phyloP scores from a whole-genome alignment of 2,329 filamentous ascomycete genomes.

The Stagonosporopsis chrysanthemi region DNA sequence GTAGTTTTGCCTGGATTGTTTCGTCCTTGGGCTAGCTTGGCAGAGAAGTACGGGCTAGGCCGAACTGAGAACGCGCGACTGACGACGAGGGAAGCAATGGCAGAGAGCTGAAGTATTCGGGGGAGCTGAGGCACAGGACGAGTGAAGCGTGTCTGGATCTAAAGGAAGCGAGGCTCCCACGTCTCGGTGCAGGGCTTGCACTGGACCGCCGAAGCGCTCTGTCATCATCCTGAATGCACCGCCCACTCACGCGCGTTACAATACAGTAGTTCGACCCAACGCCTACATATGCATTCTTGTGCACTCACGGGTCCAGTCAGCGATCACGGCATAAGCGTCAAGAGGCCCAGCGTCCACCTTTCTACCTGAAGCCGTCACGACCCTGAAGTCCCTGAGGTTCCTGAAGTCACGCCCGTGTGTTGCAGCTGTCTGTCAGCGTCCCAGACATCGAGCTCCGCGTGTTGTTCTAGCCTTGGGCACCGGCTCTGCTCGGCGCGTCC shows the following conservation, averaged over 20 bases:
- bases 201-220: slow-evolving; percentile 19
- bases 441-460: slow-evolving; percentile 4
- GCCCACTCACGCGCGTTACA: slow-evolving; percentile 16
- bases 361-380: neutral
- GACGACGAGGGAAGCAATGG: slow-evolving; percentile 18
- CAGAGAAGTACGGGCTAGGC: slow-evolving; percentile 27
- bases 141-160: slow-evolving; percentile 4
- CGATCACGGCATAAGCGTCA: slow-evolving; percentile 1
- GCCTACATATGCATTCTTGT: slow-evolving; percentile 14
- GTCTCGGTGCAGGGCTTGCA: slow-evolving; percentile 7
- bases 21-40: slow-evolving; percentile 32
- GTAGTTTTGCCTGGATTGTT: slow-evolving; percentile 35
- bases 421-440: slow-evolving; percentile 1
- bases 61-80: slow-evolving; percentile 29
- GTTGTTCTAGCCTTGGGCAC: slow-evolving; percentile 23
- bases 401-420: neutral
- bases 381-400: neutral
- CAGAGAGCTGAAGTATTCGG: neutral
- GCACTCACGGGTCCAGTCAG: slow-evolving; percentile 3
- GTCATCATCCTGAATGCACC: slow-evolving; percentile 22
- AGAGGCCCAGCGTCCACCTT: neutral
- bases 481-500: slow-evolving; percentile 18
- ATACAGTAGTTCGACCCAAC: slow-evolving; percentile 12
- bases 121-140: slow-evolving; percentile 4
- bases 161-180: slow-evolving; percentile 9